Base-by-base conservation (phyloP, 768 basidiomycete species). In the Suillus bovinus region DNA sequence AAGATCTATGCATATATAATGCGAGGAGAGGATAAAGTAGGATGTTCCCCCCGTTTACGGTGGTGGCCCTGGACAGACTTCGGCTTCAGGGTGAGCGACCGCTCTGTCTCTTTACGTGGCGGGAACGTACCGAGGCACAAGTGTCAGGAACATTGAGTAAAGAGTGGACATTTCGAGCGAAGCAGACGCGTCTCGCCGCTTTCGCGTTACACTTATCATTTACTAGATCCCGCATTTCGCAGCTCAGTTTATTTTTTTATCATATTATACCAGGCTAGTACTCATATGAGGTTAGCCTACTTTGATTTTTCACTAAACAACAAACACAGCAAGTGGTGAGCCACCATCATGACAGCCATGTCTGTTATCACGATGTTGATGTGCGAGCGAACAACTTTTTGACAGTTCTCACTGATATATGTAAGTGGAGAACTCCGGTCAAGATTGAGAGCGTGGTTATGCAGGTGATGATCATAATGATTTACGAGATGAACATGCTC, bases 391-490 rank as follows among this genome's bases (percentile, higher is more conserved):
- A 50, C 17, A 29, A 20, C 2, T 11, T 52, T n/a, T 52, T 52
- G 50, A 52, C 50, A 52, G 50, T 31, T 50, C 49, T 20, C 50
- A 52, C 50, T 31, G 50, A 52, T 52, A 33, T 52, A n/a, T 52
- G 50, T 50, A 50, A 50, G 49, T 50, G 27, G 8, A 29, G 39
- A 20, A 29, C 17, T 31, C 29, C 29, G 17, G 29, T 54, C 53
- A 53, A 53, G 31, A 34, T 53, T 53, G 31, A 33, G 4, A 50
- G 31, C 31, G 52, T 53, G 31, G 52, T 53, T 33, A 33, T 33
- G 5, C 52, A 53, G 52, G 11, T 53, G 52, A 33, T 17, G 22
- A 7, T 13, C 3, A 17, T 50, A 17, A 31, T 17, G 49, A 53
- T 33, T 53, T 53, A 53, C 52, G 52, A 34, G 52, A 53, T 53